phyloP scores from a whole-genome alignment of 176 grass and related monocot species.

The Oryza nivara region DNA sequence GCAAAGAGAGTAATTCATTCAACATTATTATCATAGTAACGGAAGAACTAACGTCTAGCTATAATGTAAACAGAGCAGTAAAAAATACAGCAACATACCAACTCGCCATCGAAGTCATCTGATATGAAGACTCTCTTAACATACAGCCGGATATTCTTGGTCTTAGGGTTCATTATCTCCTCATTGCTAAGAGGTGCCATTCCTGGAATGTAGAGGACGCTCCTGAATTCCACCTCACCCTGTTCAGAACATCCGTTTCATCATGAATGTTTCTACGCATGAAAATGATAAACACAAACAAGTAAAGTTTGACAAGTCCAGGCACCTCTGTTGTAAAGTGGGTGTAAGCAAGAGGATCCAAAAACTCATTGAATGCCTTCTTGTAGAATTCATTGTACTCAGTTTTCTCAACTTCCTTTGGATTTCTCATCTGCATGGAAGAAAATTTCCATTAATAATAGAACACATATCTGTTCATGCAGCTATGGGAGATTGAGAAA shows the following conservation, averaged over 20 bases:
- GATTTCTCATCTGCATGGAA: constrained; percentile 69
- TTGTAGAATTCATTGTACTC: constrained; percentile 91
- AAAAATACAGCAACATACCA: constrained; percentile 47
- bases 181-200: constrained; percentile 81
- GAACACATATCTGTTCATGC: neutral
- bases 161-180: constrained; percentile 81
- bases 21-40: constrained; percentile 5
- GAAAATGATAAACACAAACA: constrained; percentile 13
- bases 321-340: constrained; percentile 83
- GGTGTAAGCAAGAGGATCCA: constrained; percentile 71
- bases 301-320: neutral
- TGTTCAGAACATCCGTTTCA: constrained; percentile 35
- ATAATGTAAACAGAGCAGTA: neutral
- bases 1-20: constrained; percentile 38
- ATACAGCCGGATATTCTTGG: constrained; percentile 79
- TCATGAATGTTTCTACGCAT: constrained; percentile 21
- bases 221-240: constrained; percentile 86
- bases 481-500: neutral
- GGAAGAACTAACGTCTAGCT: neutral
- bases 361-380: constrained; percentile 90
- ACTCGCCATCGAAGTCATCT: constrained; percentile 82
- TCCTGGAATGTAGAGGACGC: constrained; percentile 79
- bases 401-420: constrained; percentile 65
- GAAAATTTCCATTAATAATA: constrained; percentile 14
- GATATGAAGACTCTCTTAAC: constrained; percentile 91